Evolutionary conservation across 23 red algal species (phyloP), one percentile per base, ranked within the genome.

Genomic region (Agarophyton chilense): DNA sequence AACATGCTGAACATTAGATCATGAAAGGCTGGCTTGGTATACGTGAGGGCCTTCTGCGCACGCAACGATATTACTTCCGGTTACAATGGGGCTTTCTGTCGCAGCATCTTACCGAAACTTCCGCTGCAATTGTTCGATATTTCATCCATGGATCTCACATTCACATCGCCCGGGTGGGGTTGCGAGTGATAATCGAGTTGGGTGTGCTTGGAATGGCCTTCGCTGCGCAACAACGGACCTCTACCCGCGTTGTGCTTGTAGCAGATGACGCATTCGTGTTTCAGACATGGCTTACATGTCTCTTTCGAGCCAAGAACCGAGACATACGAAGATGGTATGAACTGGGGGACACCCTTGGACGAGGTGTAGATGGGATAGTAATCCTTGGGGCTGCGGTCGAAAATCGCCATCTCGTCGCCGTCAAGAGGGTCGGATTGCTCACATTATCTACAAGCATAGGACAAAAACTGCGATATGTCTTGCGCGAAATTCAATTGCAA

Each of bases 31-130:
- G 82, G 82, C 82, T 86, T 26, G 32, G 41, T 31, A 53, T 41
- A 34, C 82, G 82, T 5, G 64, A 53, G 51, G 64, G 64, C 47
- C 50, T 54, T 18, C 64, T 86, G 18, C 82, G 82, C 31, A 68
- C 82, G 12, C 58, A 86, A 50, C 61, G 60, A 16, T 86, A 72
- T 32, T 86, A 38, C 65, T 86, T 56, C 43, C 82, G 82, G 3
- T 29, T 86, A 19, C 82, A 86, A 58, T 86, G 82, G 82, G 82
- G 82, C 25, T 86, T 86, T 72, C 50, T 86, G 17, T 53, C 82
- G 10, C 82, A 71, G 43, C 82, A 86, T 57, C 82, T 86, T n/a
- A 86, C 82, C 32, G 82, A 86, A 52, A 52, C 58, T 55, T 86
- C 82, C 21, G 62, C 82, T 32, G 82, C 64, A 29, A 47, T 71